Percentiles rank a stretch among this genome's conserved stretches.
phyloP scores from a whole-genome alignment of 371 early-diverging fungal species.

The Phascolomyces articulosus region DNA sequence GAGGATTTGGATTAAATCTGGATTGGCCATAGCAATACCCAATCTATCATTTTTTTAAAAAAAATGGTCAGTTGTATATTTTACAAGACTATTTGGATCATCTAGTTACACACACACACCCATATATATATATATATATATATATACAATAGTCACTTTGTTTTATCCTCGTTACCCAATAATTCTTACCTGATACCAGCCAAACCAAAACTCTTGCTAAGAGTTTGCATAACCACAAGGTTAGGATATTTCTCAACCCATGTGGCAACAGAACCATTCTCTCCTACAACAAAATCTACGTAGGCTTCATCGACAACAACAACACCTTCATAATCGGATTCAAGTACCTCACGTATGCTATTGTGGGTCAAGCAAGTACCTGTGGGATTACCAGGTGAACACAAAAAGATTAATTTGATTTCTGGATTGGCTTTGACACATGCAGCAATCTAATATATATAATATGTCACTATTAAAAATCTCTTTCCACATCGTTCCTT shows the following conservation, averaged over 20 bases:
- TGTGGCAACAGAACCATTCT: slow-evolving; percentile 70
- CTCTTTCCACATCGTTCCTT: too few species aligned
- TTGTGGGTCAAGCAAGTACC: slow-evolving; percentile 77
- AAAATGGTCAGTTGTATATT: background rate
- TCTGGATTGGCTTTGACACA: slow-evolving; percentile 63
- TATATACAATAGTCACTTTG: too few species aligned
- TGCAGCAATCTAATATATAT: slow-evolving; percentile 7
- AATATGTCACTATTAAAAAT: background rate
- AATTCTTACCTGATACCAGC: slow-evolving; percentile 78
- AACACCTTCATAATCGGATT: slow-evolving; percentile 69
- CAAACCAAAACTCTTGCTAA: slow-evolving; percentile 96
- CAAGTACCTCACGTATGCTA: slow-evolving; percentile 77
- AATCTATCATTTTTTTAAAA: slow-evolving; percentile 40
- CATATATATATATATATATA: too few species aligned
- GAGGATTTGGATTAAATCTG: slow-evolving; percentile 82
- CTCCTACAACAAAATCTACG: slow-evolving; percentile 85
- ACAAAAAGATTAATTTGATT: slow-evolving; percentile 91
- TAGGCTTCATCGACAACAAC: slow-evolving; percentile 98
- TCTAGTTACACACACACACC: too few species aligned
- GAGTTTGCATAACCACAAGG: slow-evolving; percentile 94
- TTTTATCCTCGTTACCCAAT: too few species aligned
- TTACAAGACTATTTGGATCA: too few species aligned
- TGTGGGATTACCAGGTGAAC: slow-evolving; percentile 98
- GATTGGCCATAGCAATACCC: slow-evolving; percentile 85
- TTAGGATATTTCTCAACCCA: slow-evolving; percentile 89